Base-by-base conservation (phyloP, 2,329 filamentous ascomycete genomes). In the Diaporthe amygdali region DNA sequence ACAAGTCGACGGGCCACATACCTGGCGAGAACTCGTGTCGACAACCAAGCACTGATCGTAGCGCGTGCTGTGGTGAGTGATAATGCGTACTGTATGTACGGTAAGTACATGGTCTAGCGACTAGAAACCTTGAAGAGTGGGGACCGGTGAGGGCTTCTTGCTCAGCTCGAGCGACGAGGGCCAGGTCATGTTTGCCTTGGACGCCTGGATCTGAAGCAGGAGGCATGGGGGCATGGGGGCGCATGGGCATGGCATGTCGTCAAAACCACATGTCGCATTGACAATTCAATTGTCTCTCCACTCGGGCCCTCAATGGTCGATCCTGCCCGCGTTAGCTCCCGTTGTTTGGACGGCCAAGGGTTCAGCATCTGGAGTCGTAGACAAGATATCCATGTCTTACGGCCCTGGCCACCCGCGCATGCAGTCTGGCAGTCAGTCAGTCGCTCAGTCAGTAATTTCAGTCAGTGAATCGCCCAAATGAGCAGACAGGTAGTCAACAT, bases 301-400 rank as follows among this genome's bases (percentile, higher is more conserved):
- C 54, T 25, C 20, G 61, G 56, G 22, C 41, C 44, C 41, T 39
- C 56, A 59, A n/a, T 64, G 61, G 34, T 46, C 39, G 70, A 59
- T 71, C 66, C 61, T 52, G 49, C 56, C 56, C 63, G 70, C 66
- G 56, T 72, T 72, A 72, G 70, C 66, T 72, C 70, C 70, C 67
- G 70, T 61, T 30, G 46, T 47, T 22, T 59, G 54, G n/a, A 41
- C n/a, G 52, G 44, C 37, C 49, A 39, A 66, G 47, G 61, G 56
- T 64, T 54, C 61, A 70, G 49, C 51, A 37, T 44, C 49, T 34
- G 37, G n/a, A 30, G n/a, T 27, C 8, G 15, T 27, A 39, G 37
- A 56, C 66, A 55, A 39, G 66, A 68, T 68, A 37, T 59, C 52
- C 49, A 59, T 56, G 49, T 44, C 51, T 46, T 46, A 27, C 51